Percentiles rank a stretch among this genome's conserved stretches.
These are phyloP conservation scores for button mushroom (Agaricus bisporus) DNA, from an alignment of 768 basidiomycete genomes.

Conservation along the genomic window DNA sequence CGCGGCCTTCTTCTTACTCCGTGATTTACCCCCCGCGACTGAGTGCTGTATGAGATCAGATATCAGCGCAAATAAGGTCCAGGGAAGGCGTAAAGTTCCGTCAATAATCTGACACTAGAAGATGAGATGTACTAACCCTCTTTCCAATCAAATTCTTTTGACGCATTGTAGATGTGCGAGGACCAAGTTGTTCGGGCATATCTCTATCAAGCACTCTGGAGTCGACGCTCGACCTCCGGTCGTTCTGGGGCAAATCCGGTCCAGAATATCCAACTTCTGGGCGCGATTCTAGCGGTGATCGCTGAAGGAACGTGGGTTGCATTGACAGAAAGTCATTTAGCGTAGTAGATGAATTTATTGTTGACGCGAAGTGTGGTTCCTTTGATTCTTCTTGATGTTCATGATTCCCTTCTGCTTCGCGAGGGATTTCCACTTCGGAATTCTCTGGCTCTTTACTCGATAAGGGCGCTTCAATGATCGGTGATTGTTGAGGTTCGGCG, in stretches of 20 bases:
- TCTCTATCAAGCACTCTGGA: neutral
- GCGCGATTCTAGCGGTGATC: slow-evolving; percentile 8
- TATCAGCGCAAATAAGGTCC: neutral
- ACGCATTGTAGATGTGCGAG: neutral
- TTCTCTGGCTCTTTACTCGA: neutral
- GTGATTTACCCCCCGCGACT: slow-evolving; percentile 7
- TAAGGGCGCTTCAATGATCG: slow-evolving; percentile 4
- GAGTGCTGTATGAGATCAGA: neutral
- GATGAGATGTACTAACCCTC: neutral
- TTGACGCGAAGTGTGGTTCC: neutral
- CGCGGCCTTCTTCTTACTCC: slow-evolving; percentile 7
- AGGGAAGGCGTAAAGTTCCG: slow-evolving; percentile 11
- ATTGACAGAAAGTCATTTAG: neutral
- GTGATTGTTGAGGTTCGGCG: neutral
- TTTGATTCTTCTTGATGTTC: slow-evolving; percentile 3
- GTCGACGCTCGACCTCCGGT: neutral
- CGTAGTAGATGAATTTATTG: neutral
- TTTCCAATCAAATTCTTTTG: neutral
- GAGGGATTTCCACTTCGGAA: slow-evolving; percentile 1
- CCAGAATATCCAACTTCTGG: slow-evolving; percentile 7
- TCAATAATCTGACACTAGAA: slow-evolving; percentile 12
- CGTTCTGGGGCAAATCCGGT: slow-evolving; percentile 1
- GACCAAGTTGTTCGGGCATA: neutral
- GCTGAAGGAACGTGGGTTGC: slow-evolving; percentile 2
- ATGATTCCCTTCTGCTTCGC: neutral